Evolutionary conservation across 176 grass and related monocot species (phyloP), one percentile per base, ranked within the genome.

Genomic region (Alopecurus myosuroides): DNA sequence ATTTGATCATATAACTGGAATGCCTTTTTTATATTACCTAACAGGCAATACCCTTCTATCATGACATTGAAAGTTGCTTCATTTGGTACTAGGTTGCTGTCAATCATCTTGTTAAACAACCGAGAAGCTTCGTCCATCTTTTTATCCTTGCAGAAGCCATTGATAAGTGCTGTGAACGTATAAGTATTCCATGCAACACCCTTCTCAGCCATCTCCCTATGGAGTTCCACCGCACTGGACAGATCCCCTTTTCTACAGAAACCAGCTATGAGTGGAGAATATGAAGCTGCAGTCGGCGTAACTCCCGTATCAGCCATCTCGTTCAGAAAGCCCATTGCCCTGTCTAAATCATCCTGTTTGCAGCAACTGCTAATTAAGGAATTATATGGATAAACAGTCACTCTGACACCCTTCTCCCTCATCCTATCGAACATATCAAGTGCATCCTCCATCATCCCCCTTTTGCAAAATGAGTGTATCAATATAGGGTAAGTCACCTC

Each of bases 361-460:
- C 95, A 94, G 25, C 87, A 94, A 76, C 76, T 71, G 77, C 93
- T 88, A 71, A 97, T 97, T 62, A 97, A 85, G 30, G 92, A 94
- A 89, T 93, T 97, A 73, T 94, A 97, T n/a, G 95, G 95, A 78
- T 97, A 94, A 81, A 88, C 69, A 29, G 87, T 89, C 60, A 82
- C 61, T 36, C 44, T 80, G 48, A 94, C 46, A 61, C 70, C 78
- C 76, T 91, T 87, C 39, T 85, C 84, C 53, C 65, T 87, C 88
- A 94, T 89, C 88, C 61, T 92, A 88, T 76, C 62, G 37, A 97
- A 85, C 77, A 97, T 35, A 19, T 85, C 58, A 61, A 85, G 78
- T 74, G 92, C 92, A 20, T 86, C 85, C 15, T 83, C 64, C 85
- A 91, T 78, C 85, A 91, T 92, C 60, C 90, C 90, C 46, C 81